Evolutionary conservation across 1,139 yeast genomes (phyloP), one percentile per base, ranked within the genome.

Genomic region (Pichia sp.): DNA sequence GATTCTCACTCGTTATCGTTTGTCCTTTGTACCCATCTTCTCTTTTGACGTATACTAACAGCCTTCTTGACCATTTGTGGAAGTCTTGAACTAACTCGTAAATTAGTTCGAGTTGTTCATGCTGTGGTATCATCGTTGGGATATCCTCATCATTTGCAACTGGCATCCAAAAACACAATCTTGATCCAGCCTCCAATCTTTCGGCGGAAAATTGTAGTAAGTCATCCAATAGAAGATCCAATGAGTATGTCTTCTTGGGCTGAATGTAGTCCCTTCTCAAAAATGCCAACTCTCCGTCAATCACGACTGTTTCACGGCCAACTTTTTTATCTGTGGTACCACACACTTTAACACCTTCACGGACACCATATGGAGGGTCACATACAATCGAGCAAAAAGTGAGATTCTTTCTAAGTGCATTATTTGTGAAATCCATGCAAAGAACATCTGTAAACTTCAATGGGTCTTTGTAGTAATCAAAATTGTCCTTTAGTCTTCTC

Each of bases 81-180:
- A 93, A 93, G 58, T 83, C 89, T 66, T 93, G 99, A 41, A 86
- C 91, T 58, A 95, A 75, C 57, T 84, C 82, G 60, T 87, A 83
- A 44, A 85, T 69, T 57, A 90, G 72, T 63, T 87, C 86, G 54
- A 93, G 69, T 47, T 79, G 80, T 54, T 80, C 76, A 67, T 93
- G 96, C 60, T 83, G 82, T 1, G 98, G 98, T 41, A 91, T 82
- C 52, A 80, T 75, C 36, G 87, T 81, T n/a, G 72, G 74, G 54
- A 83, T 83, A 55, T 65, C 66, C 58, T 88, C 96, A 60, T 88
- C 96, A 64, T 90, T 90, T 2, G 97, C 96, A 0, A 96, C 87
- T 0, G 99, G 99, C 95, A 93, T 88, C 99, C 99, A 93, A 66
- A 90, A 91, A 23, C 95, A 88, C 39, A 93, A 73, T 56, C 98